phyloP scores from a whole-genome alignment of 2,329 filamentous ascomycete species.

The Emericellopsis cladophorae region DNA sequence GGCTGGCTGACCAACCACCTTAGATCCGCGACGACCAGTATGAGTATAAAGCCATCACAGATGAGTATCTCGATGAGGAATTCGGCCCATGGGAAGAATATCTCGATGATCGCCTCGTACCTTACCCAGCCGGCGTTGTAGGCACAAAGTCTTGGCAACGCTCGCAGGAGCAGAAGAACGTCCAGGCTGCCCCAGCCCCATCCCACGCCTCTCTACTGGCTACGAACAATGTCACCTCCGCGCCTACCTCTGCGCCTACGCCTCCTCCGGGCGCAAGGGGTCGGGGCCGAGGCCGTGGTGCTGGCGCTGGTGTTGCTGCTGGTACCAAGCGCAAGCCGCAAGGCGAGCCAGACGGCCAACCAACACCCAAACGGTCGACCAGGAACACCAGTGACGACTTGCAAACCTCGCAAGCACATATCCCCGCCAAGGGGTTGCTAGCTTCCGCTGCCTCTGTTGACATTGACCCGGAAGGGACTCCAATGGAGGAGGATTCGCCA shows the following conservation, averaged over 20 bases:
- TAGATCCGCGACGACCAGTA: slow-evolving; percentile 30
- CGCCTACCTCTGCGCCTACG: slow-evolving; percentile 12
- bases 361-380: slow-evolving; percentile 33
- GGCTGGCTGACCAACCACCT: not conserved
- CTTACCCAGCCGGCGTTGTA: slow-evolving; percentile 28
- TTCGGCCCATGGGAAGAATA: slow-evolving; percentile 29
- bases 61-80: slow-evolving; percentile 26
- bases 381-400: slow-evolving; percentile 17
- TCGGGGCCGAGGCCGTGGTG: slow-evolving; percentile 17
- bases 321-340: slow-evolving; percentile 36
- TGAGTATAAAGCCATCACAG: slow-evolving; percentile 29
- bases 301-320: slow-evolving; percentile 5
- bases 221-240: slow-evolving; percentile 14
- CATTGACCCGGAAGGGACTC: slow-evolving; percentile 18
- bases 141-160: slow-evolving; percentile 29
- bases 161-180: slow-evolving; percentile 21
- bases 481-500: slow-evolving; percentile 18
- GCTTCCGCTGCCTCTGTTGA: slow-evolving; percentile 24
- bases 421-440: slow-evolving; percentile 23
- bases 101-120: slow-evolving; percentile 27
- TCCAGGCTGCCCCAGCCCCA: slow-evolving; percentile 15
- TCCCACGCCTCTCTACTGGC: not conserved
- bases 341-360: slow-evolving; percentile 34
- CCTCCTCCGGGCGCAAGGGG: slow-evolving; percentile 12
- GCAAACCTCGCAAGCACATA: slow-evolving; percentile 15